Percentiles rank a stretch among this genome's conserved stretches.
phyloP scores from a whole-genome alignment of 768 basidiomycete genomes.

The Boletus tomentosulus region DNA sequence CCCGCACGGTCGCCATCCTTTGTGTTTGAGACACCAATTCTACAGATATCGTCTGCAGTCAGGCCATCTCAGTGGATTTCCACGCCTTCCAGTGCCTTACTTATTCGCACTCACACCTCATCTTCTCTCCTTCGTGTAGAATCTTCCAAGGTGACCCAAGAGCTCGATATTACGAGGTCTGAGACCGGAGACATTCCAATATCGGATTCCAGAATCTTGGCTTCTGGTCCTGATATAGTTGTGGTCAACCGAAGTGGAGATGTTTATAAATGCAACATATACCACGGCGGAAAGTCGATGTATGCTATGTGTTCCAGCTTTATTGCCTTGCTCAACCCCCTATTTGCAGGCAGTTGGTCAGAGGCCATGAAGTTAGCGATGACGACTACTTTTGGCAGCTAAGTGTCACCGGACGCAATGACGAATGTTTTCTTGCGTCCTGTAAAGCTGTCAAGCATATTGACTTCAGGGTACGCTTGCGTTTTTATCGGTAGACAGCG shows the following conservation, averaged over 20 bases:
- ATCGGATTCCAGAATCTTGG: conserved; percentile 45
- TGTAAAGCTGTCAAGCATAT: conserved; percentile 39
- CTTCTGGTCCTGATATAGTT: conserved; percentile 32
- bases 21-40: conserved; percentile 64
- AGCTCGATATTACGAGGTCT: conserved; percentile 37
- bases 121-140: conserved; percentile 38
- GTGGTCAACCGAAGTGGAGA: conserved; percentile 49
- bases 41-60: conserved; percentile 48
- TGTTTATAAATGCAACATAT: conserved; percentile 45
- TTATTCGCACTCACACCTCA: conserved; percentile 46
- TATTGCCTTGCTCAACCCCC: neutral
- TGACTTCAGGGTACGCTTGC: conserved; percentile 53
- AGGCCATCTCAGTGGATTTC: conserved; percentile 11
- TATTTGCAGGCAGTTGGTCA: conserved; percentile 19
- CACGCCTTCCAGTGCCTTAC: conserved; percentile 16
- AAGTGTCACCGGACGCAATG: conserved; percentile 30
- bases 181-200: conserved; percentile 39
- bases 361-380: conserved; percentile 4
- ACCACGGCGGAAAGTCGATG: conserved; percentile 37
- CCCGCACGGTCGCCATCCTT: conserved; percentile 40
- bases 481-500: neutral
- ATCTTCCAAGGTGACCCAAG: conserved; percentile 25
- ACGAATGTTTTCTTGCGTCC: conserved; percentile 47
- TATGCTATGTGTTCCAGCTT: conserved; percentile 26
- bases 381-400: conserved; percentile 52